Base-by-base conservation (phyloP, 805 yeast genomes). In the Saccharomyces kudriavzevii region DNA sequence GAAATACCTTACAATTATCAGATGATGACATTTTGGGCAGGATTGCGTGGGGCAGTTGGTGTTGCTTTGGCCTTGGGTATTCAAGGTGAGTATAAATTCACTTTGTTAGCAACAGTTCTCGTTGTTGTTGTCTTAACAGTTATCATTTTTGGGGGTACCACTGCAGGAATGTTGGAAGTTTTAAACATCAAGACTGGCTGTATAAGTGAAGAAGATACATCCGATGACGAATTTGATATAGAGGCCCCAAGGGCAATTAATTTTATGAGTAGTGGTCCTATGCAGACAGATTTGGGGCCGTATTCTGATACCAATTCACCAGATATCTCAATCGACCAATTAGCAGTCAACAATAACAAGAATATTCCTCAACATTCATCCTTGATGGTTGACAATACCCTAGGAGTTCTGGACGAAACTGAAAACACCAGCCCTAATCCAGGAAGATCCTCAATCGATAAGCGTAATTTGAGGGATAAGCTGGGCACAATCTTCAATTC, bases 1-100 rank as follows among this genome's bases (percentile, higher is more conserved):
- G 98, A 92, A 71, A 90, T 94, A 57, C 94, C 96, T 26, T 92
- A 89, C 63, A 89, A 86, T 56, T 94, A 94, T 70, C 99, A 94
- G 72, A 89, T 90, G 88, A 94, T 94, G 99, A 89, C 92, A 50
- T 94, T 94, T 69, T 94, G 99, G 99, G 99, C 99, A 2, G 99
- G 99, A 3, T 76, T 94, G 53, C 79, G 99, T 66, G 99, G 99
- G 55, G 99, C 99, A 0, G 99, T 94, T 35, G 99, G 99, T 59
- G 99, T 94, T 4, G 99, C 99, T 0, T 78, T 94, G 64, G 99
- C 99, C 0, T 89, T 95, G 83, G 99, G 99, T 13, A 74, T 94
- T 45, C 96, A 89, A 71, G 99, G 98, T 56, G 97, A 92, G 65
- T 84, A 88, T 53, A 92, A 91, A 58, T 84, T 85, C 66, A 84